Percentiles rank a stretch among this genome's conserved stretches.
phyloP scores from a whole-genome alignment of 2,329 filamentous ascomycete genomes.

The Talaromyces sp. region DNA sequence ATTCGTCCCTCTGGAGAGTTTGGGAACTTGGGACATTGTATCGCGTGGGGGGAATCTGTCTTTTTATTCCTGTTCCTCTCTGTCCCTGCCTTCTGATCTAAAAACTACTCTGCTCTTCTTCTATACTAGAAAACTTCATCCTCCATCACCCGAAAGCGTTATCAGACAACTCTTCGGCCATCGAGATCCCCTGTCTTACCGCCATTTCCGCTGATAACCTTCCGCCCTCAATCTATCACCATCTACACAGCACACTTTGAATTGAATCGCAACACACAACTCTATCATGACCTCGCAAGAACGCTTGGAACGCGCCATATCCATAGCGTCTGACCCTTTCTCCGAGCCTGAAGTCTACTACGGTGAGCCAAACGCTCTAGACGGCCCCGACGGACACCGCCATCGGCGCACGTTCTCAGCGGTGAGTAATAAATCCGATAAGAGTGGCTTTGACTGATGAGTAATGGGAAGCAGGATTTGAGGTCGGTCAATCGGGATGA shows the following conservation, averaged over 20 bases:
- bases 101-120: not conserved
- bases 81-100: not conserved
- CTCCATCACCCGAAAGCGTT: not conserved
- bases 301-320: constrained; percentile 25
- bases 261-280: not conserved
- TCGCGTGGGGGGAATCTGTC: not conserved
- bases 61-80: not conserved
- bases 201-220: constrained; percentile 1
- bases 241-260: not conserved
- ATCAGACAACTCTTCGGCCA: not conserved
- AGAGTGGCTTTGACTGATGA: not conserved
- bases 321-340: constrained; percentile 52
- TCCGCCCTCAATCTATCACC: not conserved
- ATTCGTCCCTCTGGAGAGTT: not conserved
- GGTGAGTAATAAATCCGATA: constrained; percentile 40
- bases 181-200: constrained; percentile 6
- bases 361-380: constrained; percentile 42
- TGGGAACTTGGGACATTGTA: not conserved
- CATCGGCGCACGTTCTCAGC: constrained; percentile 55
- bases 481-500: constrained; percentile 37
- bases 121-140: too few relatives aligned
- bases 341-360: constrained; percentile 60
- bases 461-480: constrained; percentile 27
- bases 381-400: constrained; percentile 46
- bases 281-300: constrained; percentile 41